Conservation (phyloP, 2,329 filamentous ascomycete genomes). For the Pyricularia sp. region DNA sequence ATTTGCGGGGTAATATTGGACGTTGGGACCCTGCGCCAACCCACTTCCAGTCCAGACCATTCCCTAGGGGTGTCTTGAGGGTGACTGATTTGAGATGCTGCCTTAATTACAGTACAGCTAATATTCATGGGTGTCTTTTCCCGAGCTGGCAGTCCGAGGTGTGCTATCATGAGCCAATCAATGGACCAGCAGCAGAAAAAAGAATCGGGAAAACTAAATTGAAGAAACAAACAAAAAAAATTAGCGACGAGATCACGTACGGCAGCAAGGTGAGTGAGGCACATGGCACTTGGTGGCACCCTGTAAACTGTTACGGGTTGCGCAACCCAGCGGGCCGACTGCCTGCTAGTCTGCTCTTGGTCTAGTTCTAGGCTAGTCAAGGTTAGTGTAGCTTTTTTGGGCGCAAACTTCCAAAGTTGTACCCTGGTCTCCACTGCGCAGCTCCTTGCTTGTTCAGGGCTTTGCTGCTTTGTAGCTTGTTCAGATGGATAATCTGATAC, state of each 20-base stretch:
- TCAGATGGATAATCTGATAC: neutral
- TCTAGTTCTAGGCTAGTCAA: neutral
- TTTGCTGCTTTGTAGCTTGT: neutral
- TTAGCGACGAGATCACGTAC: neutral
- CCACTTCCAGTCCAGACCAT: neutral
- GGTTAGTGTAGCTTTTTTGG: too few relatives aligned
- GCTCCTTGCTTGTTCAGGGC: neutral
- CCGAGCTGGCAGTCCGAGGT: neutral
- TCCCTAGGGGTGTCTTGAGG: neutral
- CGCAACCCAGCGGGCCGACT: neutral
- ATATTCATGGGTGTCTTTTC: neutral
- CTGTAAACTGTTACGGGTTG: neutral
- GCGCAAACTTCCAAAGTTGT: neutral
- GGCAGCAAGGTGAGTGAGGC: neutral
- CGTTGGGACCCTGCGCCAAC: neutral
- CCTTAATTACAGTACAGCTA: neutral
- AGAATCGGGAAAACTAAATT: neutral
- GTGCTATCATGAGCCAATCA: neutral
- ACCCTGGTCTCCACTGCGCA: neutral
- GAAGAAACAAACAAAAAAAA: neutral
- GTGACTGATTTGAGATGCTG: neutral
- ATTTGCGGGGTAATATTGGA: neutral
- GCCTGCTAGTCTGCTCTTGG: neutral
- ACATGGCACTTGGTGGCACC: neutral
- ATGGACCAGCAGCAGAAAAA: too few relatives aligned